Percentiles rank a stretch among this genome's conserved stretches.
Conservation (phyloP, 2,329 filamentous ascomycete species). For the Tolypocladium cylindrosporum region DNA sequence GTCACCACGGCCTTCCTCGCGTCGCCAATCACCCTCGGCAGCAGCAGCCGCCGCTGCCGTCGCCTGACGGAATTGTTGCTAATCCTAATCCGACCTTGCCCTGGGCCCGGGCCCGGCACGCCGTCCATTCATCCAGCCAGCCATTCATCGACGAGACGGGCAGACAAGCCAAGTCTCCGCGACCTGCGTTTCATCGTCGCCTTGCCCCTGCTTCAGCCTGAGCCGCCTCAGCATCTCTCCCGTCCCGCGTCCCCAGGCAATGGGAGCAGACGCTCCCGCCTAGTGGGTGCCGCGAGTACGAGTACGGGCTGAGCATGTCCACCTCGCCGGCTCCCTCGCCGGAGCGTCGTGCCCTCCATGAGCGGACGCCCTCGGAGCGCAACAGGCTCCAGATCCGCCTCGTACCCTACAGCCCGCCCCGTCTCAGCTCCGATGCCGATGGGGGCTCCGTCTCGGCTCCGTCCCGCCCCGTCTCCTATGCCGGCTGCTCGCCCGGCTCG, state of each 20-base stretch:
- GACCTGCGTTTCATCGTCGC: background rate
- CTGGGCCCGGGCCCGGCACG: background rate
- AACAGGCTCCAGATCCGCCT: conserved; percentile 24
- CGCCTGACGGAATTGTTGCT: background rate
- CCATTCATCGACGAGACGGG: background rate
- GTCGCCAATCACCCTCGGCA: background rate
- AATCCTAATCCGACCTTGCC: background rate
- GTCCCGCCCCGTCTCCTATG: conserved; percentile 14
- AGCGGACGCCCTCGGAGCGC: conserved; percentile 3
- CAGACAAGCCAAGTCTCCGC: background rate
- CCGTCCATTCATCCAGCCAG: background rate
- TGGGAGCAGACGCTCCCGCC: background rate
- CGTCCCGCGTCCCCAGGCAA: background rate
- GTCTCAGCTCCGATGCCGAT: conserved; percentile 23
- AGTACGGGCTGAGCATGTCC: conserved; percentile 18
- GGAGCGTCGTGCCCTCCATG: conserved; percentile 16
- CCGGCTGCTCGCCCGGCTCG: conserved; percentile 5
- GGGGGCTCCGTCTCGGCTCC: conserved; percentile 9
- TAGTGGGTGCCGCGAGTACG: background rate
- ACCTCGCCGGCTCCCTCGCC: conserved; percentile 18
- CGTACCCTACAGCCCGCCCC: conserved; percentile 27
- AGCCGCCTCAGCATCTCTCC: background rate
- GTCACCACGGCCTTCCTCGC: background rate
- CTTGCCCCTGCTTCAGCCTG: background rate
- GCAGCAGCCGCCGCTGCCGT: background rate